Evolutionary conservation across 768 basidiomycete species (phyloP), one percentile per base, ranked within the genome.

Genomic region (Xerocomellus chrysenteron): DNA sequence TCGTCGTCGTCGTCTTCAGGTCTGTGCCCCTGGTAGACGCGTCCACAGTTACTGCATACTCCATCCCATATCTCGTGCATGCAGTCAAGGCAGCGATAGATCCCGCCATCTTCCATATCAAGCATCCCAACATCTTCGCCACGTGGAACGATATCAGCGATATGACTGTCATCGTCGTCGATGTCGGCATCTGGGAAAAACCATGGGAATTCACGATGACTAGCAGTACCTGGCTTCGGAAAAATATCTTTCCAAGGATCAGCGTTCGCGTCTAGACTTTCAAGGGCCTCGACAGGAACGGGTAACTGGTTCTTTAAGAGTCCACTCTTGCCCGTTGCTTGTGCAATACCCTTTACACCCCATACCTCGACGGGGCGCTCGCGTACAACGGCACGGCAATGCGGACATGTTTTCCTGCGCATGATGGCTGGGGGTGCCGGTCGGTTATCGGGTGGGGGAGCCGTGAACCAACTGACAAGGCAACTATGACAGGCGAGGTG

Each of bases 21-120:
- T 47, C 63, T 42, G 50, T 87, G 87, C 2, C 82, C 86, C 4
- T 74, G 75, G 63, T 90, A 90, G 19, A 68, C 69, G 35, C 88
- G 78, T 30, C 80, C 75, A 61, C 91, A 92, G 12, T 65, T 64
- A 5, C 83, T 78, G 65, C 91, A 93, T 21, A 77, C 66, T 2
- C 87, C 87, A 57, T 77, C 83, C 81, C 80, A 83, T 57, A 93
- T 87, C 72, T 93, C 91, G 64, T 92, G 84, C 77, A 85, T 80
- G 60, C 90, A 92, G 42, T 85, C 84, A 16, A 83, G 64, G 67
- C 91, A 93, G 17, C 90, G 80, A 64, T 83, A 86, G n/a, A 92
- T 78, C 1, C 85, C 87, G 12, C 85, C 88, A 56, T 92, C 90
- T 60, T 90, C 88, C 10, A 75, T 76, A 64, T 92, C 90, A 35